Evolutionary conservation across 257 asterid species (phyloP).

Genomic region (Plantago elongata): DNA sequence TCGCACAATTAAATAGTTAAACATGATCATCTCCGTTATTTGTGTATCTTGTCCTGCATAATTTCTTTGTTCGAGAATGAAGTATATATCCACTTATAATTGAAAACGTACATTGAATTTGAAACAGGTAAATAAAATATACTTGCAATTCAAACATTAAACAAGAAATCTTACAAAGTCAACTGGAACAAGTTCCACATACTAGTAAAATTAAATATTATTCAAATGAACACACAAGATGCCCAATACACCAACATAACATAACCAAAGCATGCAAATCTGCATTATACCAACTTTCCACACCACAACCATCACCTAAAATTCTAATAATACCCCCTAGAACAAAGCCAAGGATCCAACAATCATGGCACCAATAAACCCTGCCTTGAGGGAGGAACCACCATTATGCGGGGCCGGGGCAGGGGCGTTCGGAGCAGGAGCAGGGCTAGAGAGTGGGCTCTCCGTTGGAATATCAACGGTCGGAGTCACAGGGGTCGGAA

Average conservation of each 20-base stretch:
- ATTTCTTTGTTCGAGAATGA: no score
- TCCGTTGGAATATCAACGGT: constrained; percentile 23
- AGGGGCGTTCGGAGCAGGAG: constrained; percentile 30
- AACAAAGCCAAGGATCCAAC: constrained; percentile 21
- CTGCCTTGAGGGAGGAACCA: constrained; percentile 8
- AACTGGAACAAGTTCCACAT: no score
- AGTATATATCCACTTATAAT: no score
- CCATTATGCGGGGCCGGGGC: constrained; percentile 37
- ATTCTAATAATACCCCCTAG: constrained; percentile 4
- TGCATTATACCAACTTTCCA: not conserved
- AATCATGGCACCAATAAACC: constrained; percentile 13
- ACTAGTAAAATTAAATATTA: not conserved
- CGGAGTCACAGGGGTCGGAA: constrained; percentile 38
- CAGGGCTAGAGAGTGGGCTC: not conserved
- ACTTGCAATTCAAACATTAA: no score
- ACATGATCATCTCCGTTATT: no score
- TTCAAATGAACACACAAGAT: not conserved
- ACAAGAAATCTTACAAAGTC: no score
- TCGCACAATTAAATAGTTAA: no score
- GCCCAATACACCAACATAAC: not conserved
- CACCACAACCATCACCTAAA: not conserved
- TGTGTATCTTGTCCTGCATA: no score
- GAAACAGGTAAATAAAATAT: no score
- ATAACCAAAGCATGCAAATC: not conserved
- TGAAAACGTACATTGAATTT: no score